Evolutionary conservation across 2,329 filamentous ascomycete species (phyloP), one percentile per base, ranked within the genome.

Genomic region (Sarocladium strictum): DNA sequence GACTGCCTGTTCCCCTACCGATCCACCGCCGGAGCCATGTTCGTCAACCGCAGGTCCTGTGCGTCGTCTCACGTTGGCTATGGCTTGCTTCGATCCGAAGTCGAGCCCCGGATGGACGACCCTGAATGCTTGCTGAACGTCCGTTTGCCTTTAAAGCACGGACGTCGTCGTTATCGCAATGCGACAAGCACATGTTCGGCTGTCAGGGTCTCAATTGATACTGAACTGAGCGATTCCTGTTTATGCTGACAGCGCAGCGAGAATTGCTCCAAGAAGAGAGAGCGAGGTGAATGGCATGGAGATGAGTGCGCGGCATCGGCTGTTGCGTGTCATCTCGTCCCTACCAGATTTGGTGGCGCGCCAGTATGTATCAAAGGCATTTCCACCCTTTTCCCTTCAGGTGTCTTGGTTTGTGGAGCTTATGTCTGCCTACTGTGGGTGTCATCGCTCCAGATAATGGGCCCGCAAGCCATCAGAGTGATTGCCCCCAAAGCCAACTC

Each of bases 291-390:
- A 40, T 21, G 10, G 26, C 43, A 6, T 19, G 11, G 43, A 32
- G 10, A 3, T 10, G 3, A 15, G 47, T 15, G 47, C 17, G 27
- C 29, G 26, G 12, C 17, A 32, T 51, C 27, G 29, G 35, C 43
- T 27, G 43, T 51, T 51, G 47, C 47, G 47, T 51, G 47, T 51
- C 47, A 51, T 51, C 43, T 51, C 47, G 29, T 51, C 47, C 27
- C 35, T n/a, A 35, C 47, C 27, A 29, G 26, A 51, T 51, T 51
- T 51, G 47, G 47, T 51, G 47, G 47, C 47, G 47, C 47, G 35
- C 47, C 47, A 35, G 47, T 51, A 51, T 51, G 47, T 51, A 51
- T 51, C 47, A 51, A 51, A 51, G 47, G 47, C 17, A 51, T 51
- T 23, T 21, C 26, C 27, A 51, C 47, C 47, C 47, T 29, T 35